phyloP scores from a whole-genome alignment of 768 basidiomycete genomes.

The Mycena albidolilacea region DNA sequence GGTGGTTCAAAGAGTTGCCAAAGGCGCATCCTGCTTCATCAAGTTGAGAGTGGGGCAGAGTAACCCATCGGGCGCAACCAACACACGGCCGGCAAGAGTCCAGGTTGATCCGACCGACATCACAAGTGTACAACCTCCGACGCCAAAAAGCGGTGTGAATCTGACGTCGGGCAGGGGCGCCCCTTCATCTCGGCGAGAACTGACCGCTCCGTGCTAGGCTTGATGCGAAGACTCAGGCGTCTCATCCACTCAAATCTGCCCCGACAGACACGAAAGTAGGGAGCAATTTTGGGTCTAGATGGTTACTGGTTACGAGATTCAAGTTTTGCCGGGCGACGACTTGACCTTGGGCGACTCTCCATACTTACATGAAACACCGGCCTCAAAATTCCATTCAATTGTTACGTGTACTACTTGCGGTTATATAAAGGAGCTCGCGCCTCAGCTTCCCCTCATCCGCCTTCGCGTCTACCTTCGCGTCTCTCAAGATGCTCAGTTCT shows the following conservation, averaged over 20 bases:
- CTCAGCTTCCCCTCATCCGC: neutral
- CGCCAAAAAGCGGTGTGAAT: neutral
- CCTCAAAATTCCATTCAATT: neutral
- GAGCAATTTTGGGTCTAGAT: neutral
- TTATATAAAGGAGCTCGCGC: neutral
- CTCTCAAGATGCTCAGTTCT: constrained; percentile 16
- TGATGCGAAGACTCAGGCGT: neutral
- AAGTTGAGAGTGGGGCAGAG: too few relatives aligned
- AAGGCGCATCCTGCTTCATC: too few relatives aligned
- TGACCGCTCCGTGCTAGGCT: neutral
- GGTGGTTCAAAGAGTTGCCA: too few relatives aligned
- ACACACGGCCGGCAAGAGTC: too few relatives aligned
- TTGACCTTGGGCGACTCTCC: neutral
- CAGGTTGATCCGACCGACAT: too few relatives aligned
- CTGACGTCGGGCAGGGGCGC: neutral
- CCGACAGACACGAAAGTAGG: neutral
- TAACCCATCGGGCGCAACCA: too few relatives aligned
- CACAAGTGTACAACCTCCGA: neutral
- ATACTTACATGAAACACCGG: neutral
- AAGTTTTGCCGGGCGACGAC: neutral
- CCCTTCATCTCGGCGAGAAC: neutral
- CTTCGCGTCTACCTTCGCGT: too few relatives aligned
- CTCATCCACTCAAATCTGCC: neutral
- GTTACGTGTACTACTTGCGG: neutral
- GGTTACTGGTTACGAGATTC: neutral